Conservation (phyloP, 306 rosid species). For the Morella rubra region DNA sequence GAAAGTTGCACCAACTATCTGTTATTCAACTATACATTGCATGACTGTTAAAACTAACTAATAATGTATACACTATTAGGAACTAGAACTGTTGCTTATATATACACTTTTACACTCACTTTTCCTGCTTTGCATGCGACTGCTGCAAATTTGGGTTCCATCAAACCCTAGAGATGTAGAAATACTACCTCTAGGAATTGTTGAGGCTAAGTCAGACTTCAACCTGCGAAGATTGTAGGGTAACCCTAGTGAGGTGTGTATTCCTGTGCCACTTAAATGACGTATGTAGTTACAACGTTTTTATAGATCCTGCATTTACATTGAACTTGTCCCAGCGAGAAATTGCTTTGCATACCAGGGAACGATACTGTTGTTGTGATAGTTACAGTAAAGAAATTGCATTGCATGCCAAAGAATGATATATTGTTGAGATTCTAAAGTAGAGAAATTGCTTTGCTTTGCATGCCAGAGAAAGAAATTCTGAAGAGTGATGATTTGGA, state of each 20-base stretch:
- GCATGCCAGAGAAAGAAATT: not conserved
- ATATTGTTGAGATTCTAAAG: not conserved
- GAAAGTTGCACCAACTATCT: too few species aligned
- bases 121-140: not conserved
- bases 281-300: slow-evolving; percentile 1
- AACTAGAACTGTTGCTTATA: too few species aligned
- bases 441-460: not conserved
- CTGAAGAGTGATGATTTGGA: not conserved
- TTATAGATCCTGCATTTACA: not conserved
- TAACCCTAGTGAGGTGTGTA: slow-evolving; percentile 81
- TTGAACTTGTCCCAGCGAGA: too few species aligned
- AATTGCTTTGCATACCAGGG: not conserved
- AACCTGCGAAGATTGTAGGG: slow-evolving; percentile 96
- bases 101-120: too few species aligned
- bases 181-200: slow-evolving; percentile 74
- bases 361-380: too few species aligned
- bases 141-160: too few species aligned
- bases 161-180: slow-evolving; percentile 66
- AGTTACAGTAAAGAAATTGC: too few species aligned
- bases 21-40: too few species aligned
- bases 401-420: not conserved
- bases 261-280: slow-evolving; percentile 13
- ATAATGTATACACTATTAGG: too few species aligned
- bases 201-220: slow-evolving; percentile 78
- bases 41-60: too few species aligned